Base-by-base conservation (phyloP, 225 moss, liverwort and hornwort genomes). In the Straminergon stramineum region DNA sequence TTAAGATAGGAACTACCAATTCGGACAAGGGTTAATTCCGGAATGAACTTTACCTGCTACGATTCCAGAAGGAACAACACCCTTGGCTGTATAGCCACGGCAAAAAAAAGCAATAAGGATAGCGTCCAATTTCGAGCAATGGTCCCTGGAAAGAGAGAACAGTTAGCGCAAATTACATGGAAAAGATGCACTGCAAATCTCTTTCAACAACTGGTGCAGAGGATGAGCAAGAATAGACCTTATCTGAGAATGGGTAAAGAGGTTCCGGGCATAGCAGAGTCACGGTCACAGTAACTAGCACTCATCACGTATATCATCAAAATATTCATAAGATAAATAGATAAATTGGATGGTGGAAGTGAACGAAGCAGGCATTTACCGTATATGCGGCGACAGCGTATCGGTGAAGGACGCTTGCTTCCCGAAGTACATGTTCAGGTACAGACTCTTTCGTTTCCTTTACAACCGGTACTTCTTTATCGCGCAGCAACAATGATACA, bases 301-400 rank as follows among this genome's bases (percentile, higher is more conserved):
- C 30, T 66, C 37, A 43, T 81, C 15, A 74, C n/a, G 32, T 45
- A 45, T 53, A 73, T 64, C 77, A 79, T 84, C 74, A 73, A 65
- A 52, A 60, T 35, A 84, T 62, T 75, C 52, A 84, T n/a, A 16
- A 39, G 23, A 82, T 61, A 82, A 63, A 16, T 28, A 53, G n/a
- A 84, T 51, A 85, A 79, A 27, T 71, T 79, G 30, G 45, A 66
- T 67, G 52, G 39, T 37, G 61, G 66, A 66, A 88, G 17, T 32
- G 18, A 85, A 66, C 37, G 35, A 84, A 81, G 27, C 7, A 82
- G 30, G 68, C 53, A 63, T 82, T 83, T 91, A 96, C 99, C 86
- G 99, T 99, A 87, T 99, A 99, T 55, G 99, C 96, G 74, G 99
- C 99, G 52, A 97, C 99, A 56, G 99, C 93, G 82, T 96, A 97